These are phyloP conservation scores for Thelonectria rubi DNA, from an alignment of 2,329 filamentous ascomycete species.

Conservation along the genomic window DNA sequence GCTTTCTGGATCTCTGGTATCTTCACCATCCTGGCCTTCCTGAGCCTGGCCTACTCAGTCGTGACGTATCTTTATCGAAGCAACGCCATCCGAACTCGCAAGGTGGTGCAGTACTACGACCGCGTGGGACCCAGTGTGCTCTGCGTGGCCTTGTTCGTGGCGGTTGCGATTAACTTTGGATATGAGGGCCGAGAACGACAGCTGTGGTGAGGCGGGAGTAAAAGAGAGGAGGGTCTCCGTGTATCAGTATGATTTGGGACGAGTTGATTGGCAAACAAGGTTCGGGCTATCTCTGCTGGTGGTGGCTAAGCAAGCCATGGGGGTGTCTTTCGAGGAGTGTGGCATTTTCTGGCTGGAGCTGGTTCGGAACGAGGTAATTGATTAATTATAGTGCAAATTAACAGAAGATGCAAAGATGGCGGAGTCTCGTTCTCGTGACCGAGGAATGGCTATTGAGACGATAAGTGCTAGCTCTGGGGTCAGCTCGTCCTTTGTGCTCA, in stretches of 20 bases:
- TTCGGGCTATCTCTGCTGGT: conserved; percentile 5
- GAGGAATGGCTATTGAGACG: neutral
- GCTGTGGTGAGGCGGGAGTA: conserved; percentile 55
- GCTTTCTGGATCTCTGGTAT: conserved; percentile 76
- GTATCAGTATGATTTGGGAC: conserved; percentile 17
- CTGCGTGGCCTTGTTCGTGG: conserved; percentile 76
- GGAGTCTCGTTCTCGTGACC: neutral
- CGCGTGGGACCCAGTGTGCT: conserved; percentile 83
- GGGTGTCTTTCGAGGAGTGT: conserved; percentile 1
- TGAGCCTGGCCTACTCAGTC: conserved; percentile 84
- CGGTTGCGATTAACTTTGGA: conserved; percentile 82
- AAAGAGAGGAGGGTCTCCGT: conserved; percentile 2
- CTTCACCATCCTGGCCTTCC: conserved; percentile 83
- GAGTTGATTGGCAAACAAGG: conserved; percentile 23
- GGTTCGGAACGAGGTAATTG: conserved; percentile 7
- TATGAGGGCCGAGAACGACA: conserved; percentile 73
- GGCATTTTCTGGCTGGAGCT: conserved; percentile 5
- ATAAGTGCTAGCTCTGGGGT: neutral
- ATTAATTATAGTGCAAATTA: conserved; percentile 23
- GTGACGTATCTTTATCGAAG: conserved; percentile 89
- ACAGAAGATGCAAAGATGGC: conserved; percentile 1
- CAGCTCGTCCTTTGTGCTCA: neutral
- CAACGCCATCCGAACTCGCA: conserved; percentile 81
- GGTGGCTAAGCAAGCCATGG: conserved; percentile 18
- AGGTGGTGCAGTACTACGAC: conserved; percentile 92